phyloP scores from a whole-genome alignment of 495 filamentous ascomycete genomes.

The Penicillium samsonianum region DNA sequence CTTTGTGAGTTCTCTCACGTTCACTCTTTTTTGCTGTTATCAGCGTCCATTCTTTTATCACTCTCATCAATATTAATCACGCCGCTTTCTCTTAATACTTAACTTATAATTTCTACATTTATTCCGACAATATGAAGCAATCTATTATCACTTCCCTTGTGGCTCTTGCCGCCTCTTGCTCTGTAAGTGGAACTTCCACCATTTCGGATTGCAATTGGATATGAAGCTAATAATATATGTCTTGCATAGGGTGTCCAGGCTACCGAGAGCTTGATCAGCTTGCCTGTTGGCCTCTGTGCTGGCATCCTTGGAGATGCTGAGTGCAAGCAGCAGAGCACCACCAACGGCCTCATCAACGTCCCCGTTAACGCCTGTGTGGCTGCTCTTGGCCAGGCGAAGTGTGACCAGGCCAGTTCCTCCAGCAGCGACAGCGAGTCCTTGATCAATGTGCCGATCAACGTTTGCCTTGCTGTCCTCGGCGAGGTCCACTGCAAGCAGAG shows the following conservation, averaged over 20 bases:
- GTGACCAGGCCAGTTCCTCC: conserved; percentile 27
- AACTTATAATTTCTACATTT: too few relatives aligned
- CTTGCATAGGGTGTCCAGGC: conserved; percentile 23
- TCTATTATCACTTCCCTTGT: conserved; percentile 30
- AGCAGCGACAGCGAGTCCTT: conserved; percentile 20
- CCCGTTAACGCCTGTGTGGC: conserved; percentile 30
- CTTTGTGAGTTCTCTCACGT: too few relatives aligned
- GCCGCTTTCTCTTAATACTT: too few relatives aligned
- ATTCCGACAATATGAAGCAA: conserved; percentile 27
- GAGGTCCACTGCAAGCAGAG: conserved; percentile 14
- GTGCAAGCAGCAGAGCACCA: conserved; percentile 9
- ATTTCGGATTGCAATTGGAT: not conserved
- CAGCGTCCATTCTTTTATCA: too few relatives aligned
- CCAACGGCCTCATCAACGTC: conserved; percentile 29
- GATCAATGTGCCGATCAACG: conserved; percentile 37
- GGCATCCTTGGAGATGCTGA: conserved; percentile 7
- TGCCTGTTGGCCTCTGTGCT: conserved; percentile 1
- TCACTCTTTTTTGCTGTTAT: too few relatives aligned
- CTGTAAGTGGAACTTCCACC: conserved; percentile 9
- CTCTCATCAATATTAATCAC: too few relatives aligned
- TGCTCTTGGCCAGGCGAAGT: conserved; percentile 34
- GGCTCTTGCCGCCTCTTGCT: conserved; percentile 28
- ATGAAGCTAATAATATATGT: conserved; percentile 1
- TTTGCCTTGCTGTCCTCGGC: conserved; percentile 25
- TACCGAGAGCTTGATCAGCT: not conserved